Base-by-base conservation (phyloP, 331 rosid species). In the Acacia pycnantha region DNA sequence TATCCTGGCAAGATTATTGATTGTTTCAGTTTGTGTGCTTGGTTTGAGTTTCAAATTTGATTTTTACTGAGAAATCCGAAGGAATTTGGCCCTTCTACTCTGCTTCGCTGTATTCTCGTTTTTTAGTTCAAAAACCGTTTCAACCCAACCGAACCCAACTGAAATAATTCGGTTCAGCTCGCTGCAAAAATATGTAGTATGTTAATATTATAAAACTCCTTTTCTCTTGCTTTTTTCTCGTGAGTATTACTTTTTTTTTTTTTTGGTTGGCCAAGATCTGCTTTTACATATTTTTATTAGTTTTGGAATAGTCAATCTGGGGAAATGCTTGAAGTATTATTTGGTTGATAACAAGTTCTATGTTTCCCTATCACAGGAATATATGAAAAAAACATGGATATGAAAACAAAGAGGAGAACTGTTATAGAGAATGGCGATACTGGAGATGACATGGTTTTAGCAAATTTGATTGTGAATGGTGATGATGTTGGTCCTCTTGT, bases 401-500 rank as follows among this genome's bases (percentile, higher is more conserved):
- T 48, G 9, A 93, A 90, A 86, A 44, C 90, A 26, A 93, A 85
- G 88, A 90, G 73, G 73, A 68, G 90, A 88, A 70, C 21, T 70
- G 73, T 79, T 44, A 43, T 78, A 22, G 99, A 92, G 81, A 83
- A 86, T 83, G 94, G 94, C 41, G 99, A 93, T 56, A 75, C 89
- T 3, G 93, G 91, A 51, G 99, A 95, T 82, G 99, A 95, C 78
- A 85, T 92, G 33, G 97, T 93, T 70, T 88, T 95, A 13, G 91
- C 92, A 0, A 93, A 97, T 37, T 84, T 93, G 84, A 86, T 88
- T 73, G 96, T 91, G 53, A 95, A 93, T 73, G 97, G 97, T 9
- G 99, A 95, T 53, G 94, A 93, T 67, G 73, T 93, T 61, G 91
- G 91, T 73, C 98, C 97, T 62, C 88, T 93, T 79, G 98, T 95